Evolutionary conservation across 139 green algal species (phyloP).

Genomic region (Auxenochlorella protothecoides): DNA sequence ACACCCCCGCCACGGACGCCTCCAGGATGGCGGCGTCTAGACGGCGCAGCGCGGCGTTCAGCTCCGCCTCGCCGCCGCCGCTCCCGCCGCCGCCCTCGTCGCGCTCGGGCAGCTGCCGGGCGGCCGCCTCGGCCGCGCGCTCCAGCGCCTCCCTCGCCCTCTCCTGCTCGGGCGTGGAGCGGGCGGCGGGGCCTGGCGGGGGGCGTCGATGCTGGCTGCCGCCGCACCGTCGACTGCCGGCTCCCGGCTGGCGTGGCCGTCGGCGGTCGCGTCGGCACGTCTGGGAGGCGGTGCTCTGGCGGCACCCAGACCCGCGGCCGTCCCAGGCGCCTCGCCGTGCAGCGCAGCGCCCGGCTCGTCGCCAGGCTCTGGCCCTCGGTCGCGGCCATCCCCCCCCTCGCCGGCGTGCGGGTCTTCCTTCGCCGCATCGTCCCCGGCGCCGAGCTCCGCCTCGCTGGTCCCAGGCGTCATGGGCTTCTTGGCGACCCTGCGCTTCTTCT

Average conservation of each 20-base stretch:
- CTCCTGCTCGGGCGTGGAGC: constrained; percentile 6
- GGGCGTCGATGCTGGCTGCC: neutral
- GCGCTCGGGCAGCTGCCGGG: constrained; percentile 14
- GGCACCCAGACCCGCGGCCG: neutral
- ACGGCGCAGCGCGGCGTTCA: constrained; percentile 1
- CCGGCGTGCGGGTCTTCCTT: neutral
- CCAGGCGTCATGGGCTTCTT: constrained; percentile 5
- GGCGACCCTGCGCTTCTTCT: constrained; percentile 22
- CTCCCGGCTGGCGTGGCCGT: no score
- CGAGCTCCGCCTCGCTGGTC: neutral
- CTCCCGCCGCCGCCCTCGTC: neutral
- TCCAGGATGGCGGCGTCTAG: constrained; percentile 30
- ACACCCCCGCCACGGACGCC: constrained; percentile 21
- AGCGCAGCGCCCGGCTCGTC: neutral
- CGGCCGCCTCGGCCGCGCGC: constrained; percentile 11
- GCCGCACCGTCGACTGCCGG: no score
- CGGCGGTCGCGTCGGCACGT: no score
- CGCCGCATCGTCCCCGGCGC: neutral
- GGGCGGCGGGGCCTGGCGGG: neutral
- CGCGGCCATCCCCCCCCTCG: neutral
- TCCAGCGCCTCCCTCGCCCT: constrained; percentile 20
- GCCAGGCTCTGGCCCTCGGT: neutral
- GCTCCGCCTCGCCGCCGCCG: constrained; percentile 9
- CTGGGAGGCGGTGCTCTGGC: no score
- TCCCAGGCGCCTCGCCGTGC: neutral